These are phyloP conservation scores for Coemansia sp. DNA, from an alignment of 192 early-diverging fungal species.

Conservation along the genomic window DNA sequence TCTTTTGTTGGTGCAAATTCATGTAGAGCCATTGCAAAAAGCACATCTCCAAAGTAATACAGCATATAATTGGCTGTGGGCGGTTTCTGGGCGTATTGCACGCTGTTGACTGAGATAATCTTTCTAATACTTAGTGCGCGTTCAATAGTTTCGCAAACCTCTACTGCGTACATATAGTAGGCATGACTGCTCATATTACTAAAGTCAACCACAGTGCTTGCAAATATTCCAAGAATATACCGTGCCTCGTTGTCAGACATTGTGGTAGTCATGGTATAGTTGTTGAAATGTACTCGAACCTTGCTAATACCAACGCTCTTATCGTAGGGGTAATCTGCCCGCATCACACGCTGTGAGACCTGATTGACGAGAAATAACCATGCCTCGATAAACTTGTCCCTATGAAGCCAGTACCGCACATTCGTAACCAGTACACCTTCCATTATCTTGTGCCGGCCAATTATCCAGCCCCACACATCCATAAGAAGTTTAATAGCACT, in stretches of 20 bases:
- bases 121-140: constrained; percentile 18
- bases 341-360: constrained; percentile 22
- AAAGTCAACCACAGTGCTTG: constrained; percentile 19
- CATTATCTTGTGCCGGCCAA: constrained; percentile 4
- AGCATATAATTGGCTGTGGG: constrained; percentile 44
- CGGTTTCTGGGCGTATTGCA: constrained; percentile 27
- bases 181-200: constrained; percentile 13
- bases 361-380: constrained; percentile 36
- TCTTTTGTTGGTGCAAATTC: constrained; percentile 12
- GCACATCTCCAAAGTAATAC: constrained; percentile 24
- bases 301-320: constrained; percentile 7
- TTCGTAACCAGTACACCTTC: constrained; percentile 9
- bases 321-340: constrained; percentile 29
- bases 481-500: constrained; percentile 38
- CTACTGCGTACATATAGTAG: constrained; percentile 24
- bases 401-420: constrained; percentile 42
- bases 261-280: constrained; percentile 25
- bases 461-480: constrained; percentile 39
- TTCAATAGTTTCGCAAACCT: constrained; percentile 25
- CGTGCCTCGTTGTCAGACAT: constrained; percentile 17
- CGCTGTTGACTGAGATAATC: constrained; percentile 20
- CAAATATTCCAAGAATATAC: constrained; percentile 13
- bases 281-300: constrained; percentile 19
- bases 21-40: constrained; percentile 26
- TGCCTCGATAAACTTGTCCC: constrained; percentile 25